Evolutionary conservation across 345 rosid genomes (phyloP), one percentile per base, ranked within the genome.

Genomic region (Schrenkiella parvula): DNA sequence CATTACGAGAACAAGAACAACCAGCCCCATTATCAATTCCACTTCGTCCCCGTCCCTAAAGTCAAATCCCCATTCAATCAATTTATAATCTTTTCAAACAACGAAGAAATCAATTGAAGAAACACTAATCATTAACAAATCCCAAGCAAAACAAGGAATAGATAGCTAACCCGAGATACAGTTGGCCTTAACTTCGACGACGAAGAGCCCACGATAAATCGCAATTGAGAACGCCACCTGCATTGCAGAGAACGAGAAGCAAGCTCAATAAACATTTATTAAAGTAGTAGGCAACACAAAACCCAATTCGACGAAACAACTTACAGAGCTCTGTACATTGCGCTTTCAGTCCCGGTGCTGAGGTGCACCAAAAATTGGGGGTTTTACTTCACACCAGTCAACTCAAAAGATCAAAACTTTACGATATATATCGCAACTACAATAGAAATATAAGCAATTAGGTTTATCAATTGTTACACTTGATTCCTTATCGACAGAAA

Each of bases 261-360:
- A 74, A 66, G 13, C 11, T 54, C 48, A 39, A 21, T 66, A 10
- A 6, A 6, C 21, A 51, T 29, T 47, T 23, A 8, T 5, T 5
- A 43, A 38, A 61, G 2, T 50, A 62, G 18, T 51, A 14, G 10
- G 5, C 35, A 71, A 52, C 8, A 10, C 21, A 28, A n/a, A 28
- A 13, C 10, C 39, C 39, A 75, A 31, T 21, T 50, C 25, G 62
- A 5, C 7, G 29, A 59, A 50, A 22, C 23, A 17, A 75, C 79
- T 75, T 61, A 75, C 79, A 75, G 50, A 17, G 79, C 74, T 75
- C 74, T 75, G 69, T 75, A 61, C 79, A 75, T 75, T n/a, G 34
- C 51, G 19, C 59, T 54, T 54, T 32, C 28, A 46, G 34, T 11
- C 62, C 8, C 8, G 29, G 25, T 58, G 32, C 41, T 43, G 14